These are phyloP conservation scores for Stropharia rugosoannulata DNA, from an alignment of 768 basidiomycete genomes.

Conservation along the genomic window DNA sequence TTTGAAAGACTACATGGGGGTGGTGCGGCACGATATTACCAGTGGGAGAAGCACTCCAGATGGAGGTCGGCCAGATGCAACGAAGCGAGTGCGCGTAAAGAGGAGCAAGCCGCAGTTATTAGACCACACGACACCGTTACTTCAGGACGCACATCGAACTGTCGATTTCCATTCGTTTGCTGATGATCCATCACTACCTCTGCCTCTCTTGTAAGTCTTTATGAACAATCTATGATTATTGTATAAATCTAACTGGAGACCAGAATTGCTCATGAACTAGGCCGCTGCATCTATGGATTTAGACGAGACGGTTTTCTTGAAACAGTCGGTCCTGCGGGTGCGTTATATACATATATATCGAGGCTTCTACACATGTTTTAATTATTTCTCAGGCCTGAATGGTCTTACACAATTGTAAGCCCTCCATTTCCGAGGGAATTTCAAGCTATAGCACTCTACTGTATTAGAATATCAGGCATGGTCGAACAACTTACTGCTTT, in stretches of 20 bases:
- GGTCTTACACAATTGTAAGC: constrained; percentile 68
- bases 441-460: not conserved
- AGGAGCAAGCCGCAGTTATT: constrained; percentile 61
- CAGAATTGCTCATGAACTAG: constrained; percentile 83
- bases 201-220: constrained; percentile 70
- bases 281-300: constrained; percentile 66
- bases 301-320: constrained; percentile 82
- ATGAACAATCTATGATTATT: not conserved
- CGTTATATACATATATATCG: constrained; percentile 10
- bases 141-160: constrained; percentile 51
- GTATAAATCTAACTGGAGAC: not conserved
- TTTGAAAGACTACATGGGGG: constrained; percentile 23
- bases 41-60: constrained; percentile 32
- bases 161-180: constrained; percentile 62
- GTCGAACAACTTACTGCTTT: constrained; percentile 83
- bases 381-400: constrained; percentile 56
- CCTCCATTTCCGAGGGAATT: not conserved
- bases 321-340: constrained; percentile 86
- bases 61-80: constrained; percentile 37
- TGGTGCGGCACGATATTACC: constrained; percentile 25
- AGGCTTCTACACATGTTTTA: not conserved
- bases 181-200: constrained; percentile 64
- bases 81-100: constrained; percentile 69
- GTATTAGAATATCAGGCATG: constrained; percentile 68
- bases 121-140: constrained; percentile 58